phyloP scores from a whole-genome alignment of 2,329 filamentous ascomycete species.

The Epichloe baconii region DNA sequence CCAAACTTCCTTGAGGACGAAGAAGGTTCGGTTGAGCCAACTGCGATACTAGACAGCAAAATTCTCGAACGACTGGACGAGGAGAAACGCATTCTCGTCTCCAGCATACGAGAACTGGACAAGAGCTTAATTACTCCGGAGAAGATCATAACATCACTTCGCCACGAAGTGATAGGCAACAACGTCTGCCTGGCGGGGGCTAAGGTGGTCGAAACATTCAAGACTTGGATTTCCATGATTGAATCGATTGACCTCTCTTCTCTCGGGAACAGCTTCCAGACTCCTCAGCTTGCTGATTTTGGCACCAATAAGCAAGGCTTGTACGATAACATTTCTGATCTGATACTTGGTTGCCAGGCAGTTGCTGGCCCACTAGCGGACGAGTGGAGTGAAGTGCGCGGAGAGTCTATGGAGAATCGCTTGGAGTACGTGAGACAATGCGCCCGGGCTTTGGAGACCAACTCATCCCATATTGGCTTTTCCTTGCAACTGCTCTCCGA shows the following conservation, averaged over 20 bases:
- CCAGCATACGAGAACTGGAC: constrained; percentile 75
- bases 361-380: constrained; percentile 86
- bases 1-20: constrained; percentile 81
- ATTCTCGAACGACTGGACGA: constrained; percentile 77
- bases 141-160: constrained; percentile 66
- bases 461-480: constrained; percentile 76
- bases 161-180: constrained; percentile 70
- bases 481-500: constrained; percentile 80
- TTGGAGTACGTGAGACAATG: constrained; percentile 68
- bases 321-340: constrained; percentile 85
- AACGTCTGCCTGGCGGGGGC: constrained; percentile 66
- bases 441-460: constrained; percentile 69
- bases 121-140: constrained; percentile 67
- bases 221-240: constrained; percentile 76
- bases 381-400: constrained; percentile 89
- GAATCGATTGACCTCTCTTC: constrained; percentile 84
- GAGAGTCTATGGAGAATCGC: constrained; percentile 78
- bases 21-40: constrained; percentile 59
- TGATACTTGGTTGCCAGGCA: constrained; percentile 76
- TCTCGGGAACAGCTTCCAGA: constrained; percentile 65
- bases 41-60: constrained; percentile 58
- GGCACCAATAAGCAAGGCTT: constrained; percentile 81
- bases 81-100: constrained; percentile 70
- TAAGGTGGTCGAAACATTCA: constrained; percentile 77
- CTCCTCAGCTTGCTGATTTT: constrained; percentile 77